These are phyloP conservation scores for Mortierella sp. DNA, from an alignment of 371 early-diverging fungal genomes.

Conservation along the genomic window DNA sequence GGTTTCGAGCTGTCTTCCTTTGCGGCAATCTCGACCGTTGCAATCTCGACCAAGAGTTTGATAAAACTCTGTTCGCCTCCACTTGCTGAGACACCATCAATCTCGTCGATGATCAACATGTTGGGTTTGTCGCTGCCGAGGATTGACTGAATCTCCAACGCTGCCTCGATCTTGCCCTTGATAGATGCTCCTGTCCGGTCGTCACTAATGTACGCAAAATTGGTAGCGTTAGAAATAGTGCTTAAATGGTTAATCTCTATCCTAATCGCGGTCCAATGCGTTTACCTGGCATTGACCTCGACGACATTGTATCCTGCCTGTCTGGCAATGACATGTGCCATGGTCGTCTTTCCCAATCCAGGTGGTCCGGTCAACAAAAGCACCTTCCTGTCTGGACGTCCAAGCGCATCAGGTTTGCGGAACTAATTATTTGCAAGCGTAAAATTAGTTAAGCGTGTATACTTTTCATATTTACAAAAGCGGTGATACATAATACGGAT, in stretches of 20 bases:
- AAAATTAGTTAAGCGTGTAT: no score
- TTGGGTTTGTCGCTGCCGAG: constrained; percentile 79
- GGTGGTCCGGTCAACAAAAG: constrained; percentile 97
- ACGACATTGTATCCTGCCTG: constrained; percentile 94
- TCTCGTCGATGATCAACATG: constrained; percentile 95
- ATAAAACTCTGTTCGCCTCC: constrained; percentile 87
- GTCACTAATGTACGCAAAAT: constrained; percentile 73
- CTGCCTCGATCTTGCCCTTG: constrained; percentile 79
- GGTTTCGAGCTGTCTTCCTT: constrained; percentile 24
- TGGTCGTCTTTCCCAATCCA: constrained; percentile 99
- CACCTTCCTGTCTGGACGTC: constrained; percentile 68
- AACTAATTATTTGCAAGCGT: constrained; percentile 23
- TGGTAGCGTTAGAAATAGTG: not conserved
- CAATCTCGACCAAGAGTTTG: constrained; percentile 76
- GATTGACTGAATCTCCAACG: constrained; percentile 85
- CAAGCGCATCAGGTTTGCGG: constrained; percentile 48
- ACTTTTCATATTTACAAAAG: no score
- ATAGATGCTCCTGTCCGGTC: constrained; percentile 91
- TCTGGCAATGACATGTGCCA: constrained; percentile 94
- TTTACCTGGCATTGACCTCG: constrained; percentile 98
- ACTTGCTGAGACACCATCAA: constrained; percentile 92
- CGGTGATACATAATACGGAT: not conserved
- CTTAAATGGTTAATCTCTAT: not conserved
- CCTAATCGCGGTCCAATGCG: not conserved
- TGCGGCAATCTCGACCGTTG: constrained; percentile 42